phyloP scores from a whole-genome alignment of 2,329 filamentous ascomycete species.

The Aspergillus tubingensis region DNA sequence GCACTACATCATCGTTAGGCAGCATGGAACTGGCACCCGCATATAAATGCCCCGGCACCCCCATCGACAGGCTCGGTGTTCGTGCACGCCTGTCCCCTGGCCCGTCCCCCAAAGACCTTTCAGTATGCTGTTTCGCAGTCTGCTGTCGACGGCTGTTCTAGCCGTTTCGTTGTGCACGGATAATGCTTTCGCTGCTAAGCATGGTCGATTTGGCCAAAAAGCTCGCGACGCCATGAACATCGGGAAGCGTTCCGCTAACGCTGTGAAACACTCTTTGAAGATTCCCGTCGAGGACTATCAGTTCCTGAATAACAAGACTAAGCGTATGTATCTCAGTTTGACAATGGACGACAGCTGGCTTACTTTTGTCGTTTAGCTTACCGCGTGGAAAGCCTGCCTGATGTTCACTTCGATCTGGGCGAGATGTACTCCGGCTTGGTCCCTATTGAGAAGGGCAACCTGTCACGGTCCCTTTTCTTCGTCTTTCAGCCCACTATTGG shows the following conservation, averaged over 20 bases:
- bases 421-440: constrained; percentile 54
- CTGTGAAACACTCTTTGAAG: constrained; percentile 13
- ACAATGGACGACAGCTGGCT: background rate
- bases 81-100: background rate
- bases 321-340: constrained; percentile 22
- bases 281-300: constrained; percentile 27
- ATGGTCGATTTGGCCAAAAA: constrained; percentile 30
- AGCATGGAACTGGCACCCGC: background rate
- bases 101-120: background rate
- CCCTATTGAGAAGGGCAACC: constrained; percentile 55
- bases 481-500: constrained; percentile 51
- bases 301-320: constrained; percentile 29
- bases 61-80: background rate
- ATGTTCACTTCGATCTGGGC: constrained; percentile 68
- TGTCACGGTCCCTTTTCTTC: constrained; percentile 50
- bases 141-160: constrained; percentile 28
- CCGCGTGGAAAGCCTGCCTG: constrained; percentile 67
- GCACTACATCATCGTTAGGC: background rate
- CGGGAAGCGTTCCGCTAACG: constrained; percentile 21
- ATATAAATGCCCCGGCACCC: background rate
- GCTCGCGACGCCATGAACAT: constrained; percentile 27
- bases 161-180: constrained; percentile 25
- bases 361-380: constrained; percentile 31
- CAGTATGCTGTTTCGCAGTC: constrained; percentile 30
- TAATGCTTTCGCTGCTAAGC: constrained; percentile 21